These are phyloP conservation scores for Gnomoniopsis sp. DNA, from an alignment of 2,329 filamentous ascomycete species.

Conservation along the genomic window DNA sequence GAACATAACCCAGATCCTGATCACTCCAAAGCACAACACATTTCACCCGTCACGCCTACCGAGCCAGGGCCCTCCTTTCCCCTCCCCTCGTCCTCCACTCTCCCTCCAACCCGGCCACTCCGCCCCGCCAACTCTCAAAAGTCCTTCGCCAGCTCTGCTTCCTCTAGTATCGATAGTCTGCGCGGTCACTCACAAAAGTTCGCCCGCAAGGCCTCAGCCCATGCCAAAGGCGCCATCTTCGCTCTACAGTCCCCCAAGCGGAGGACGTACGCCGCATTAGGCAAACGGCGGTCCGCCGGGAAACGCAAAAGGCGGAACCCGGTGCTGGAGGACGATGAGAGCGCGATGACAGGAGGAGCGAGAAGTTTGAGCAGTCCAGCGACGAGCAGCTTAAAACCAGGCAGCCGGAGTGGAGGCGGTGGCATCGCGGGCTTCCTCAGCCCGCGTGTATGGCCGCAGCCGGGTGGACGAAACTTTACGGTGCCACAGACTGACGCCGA, in stretches of 20 bases:
- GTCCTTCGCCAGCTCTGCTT: slow-evolving; percentile 9
- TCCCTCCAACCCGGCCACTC: background rate
- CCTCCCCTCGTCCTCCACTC: background rate
- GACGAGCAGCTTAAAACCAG: background rate
- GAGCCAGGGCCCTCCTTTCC: background rate
- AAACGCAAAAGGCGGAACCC: background rate
- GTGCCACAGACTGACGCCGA: background rate
- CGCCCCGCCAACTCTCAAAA: slow-evolving; percentile 11
- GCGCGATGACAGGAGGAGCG: background rate
- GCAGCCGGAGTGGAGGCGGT: background rate
- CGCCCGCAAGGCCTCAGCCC: slow-evolving; percentile 12
- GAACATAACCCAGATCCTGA: background rate
- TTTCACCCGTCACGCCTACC: background rate
- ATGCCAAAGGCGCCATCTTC: slow-evolving; percentile 10
- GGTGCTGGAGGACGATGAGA: background rate
- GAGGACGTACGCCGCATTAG: slow-evolving; percentile 7
- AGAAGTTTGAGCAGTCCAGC: background rate
- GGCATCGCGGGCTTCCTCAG: slow-evolving; percentile 5
- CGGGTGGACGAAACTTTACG: background rate
- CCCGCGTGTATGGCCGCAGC: slow-evolving; percentile 8
- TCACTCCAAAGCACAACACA: background rate
- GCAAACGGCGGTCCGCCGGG: slow-evolving; percentile 1
- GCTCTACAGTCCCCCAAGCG: slow-evolving; percentile 9
- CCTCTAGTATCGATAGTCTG: slow-evolving; percentile 15
- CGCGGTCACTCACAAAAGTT: slow-evolving; percentile 3